A percentile compares a stretch with the other conserved stretches of the same genome.
Evolutionary conservation across 73 alveolate species (phyloP).

Genomic region (Paramecium biaurelia): DNA sequence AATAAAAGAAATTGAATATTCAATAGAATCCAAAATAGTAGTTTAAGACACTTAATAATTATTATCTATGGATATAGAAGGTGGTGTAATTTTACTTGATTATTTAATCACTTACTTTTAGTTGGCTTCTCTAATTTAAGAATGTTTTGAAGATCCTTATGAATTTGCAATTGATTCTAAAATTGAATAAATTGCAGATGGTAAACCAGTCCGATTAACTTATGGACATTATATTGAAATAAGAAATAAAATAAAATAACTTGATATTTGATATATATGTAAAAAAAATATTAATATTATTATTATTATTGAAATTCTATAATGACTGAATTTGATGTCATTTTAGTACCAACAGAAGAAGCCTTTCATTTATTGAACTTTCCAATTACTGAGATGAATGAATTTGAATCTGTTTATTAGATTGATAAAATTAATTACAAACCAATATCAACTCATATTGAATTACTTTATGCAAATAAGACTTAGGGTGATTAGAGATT

Average conservation of each 20-base stretch:
- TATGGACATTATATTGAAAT: slow-evolving; percentile 56
- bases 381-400: neutral
- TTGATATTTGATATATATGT: slow-evolving; percentile 52
- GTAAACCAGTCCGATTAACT: slow-evolving; percentile 58
- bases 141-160: slow-evolving; percentile 20
- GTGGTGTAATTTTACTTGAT: slow-evolving; percentile 52
- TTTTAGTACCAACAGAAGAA: neutral
- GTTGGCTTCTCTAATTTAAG: slow-evolving; percentile 45
- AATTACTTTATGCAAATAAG: neutral
- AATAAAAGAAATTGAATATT: slow-evolving; percentile 31
- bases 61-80: slow-evolving; percentile 46
- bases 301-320: neutral
- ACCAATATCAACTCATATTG: neutral
- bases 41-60: neutral
- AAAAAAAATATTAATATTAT: neutral
- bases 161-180: slow-evolving; percentile 57
- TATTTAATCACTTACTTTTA: slow-evolving; percentile 54
- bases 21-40: neutral
- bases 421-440: neutral
- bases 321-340: neutral
- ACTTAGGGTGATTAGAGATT: neutral
- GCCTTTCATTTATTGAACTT: neutral
- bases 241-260: slow-evolving; percentile 44
- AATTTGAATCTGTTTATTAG: neutral
- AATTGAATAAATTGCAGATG: slow-evolving; percentile 63